phyloP scores from a whole-genome alignment of 345 rosid genomes.

The Eucalyptus curtisii region DNA sequence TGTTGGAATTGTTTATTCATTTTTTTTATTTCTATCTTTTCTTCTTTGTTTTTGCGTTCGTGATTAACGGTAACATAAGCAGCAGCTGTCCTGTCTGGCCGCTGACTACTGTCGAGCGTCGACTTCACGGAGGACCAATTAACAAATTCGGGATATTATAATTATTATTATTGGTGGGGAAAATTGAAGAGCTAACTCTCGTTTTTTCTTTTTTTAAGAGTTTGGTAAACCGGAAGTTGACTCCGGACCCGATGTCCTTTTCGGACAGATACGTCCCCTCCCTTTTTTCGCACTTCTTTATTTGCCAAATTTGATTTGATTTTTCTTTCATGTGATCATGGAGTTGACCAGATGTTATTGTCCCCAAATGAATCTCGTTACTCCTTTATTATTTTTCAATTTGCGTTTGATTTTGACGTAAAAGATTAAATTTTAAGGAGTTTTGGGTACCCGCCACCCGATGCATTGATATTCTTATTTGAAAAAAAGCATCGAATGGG shows the following conservation, averaged over 20 bases:
- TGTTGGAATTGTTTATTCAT: not conserved
- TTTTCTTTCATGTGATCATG: not conserved
- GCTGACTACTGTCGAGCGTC: not conserved
- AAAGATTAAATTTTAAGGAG: not conserved
- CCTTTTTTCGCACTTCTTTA: not conserved
- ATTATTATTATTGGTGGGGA: accelerated
- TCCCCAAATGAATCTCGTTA: not conserved
- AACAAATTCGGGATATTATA: not conserved
- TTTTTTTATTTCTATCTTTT: not conserved
- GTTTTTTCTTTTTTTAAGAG: not conserved
- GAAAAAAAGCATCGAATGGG: accelerated
- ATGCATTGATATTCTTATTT: not conserved
- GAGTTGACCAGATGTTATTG: not conserved
- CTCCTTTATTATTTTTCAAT: not conserved
- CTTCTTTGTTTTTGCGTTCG: not conserved
- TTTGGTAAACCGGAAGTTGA: not conserved
- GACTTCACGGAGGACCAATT: not conserved
- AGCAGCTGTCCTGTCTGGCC: not conserved
- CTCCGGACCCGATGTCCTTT: not conserved
- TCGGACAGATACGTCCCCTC: not conserved
- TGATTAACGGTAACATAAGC: not conserved
- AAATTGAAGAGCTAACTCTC: not conserved
- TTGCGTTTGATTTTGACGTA: not conserved
- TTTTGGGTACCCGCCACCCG: accelerated
- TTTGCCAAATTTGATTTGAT: not conserved